Evolutionary conservation across 2,329 filamentous ascomycete species (phyloP).

Genomic region (Nectriaceae sp.): DNA sequence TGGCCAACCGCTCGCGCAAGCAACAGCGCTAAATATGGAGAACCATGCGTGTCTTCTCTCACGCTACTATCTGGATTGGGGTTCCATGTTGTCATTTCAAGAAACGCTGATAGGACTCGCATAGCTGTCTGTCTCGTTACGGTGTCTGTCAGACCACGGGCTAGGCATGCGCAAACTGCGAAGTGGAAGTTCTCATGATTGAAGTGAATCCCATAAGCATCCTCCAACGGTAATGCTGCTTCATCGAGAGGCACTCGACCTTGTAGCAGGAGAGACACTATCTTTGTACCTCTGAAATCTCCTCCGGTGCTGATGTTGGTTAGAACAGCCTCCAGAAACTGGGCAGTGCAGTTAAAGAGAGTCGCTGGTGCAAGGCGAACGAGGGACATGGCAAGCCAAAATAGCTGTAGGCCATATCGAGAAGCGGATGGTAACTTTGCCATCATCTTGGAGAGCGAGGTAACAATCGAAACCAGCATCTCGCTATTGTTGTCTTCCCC

Average conservation of each 20-base stretch:
- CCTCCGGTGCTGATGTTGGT: conserved; percentile 63
- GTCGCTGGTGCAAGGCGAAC: conserved; percentile 62
- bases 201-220: conserved; percentile 67
- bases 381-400: conserved; percentile 70
- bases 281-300: conserved; percentile 59
- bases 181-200: conserved; percentile 66
- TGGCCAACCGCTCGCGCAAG: conserved; percentile 56
- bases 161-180: conserved; percentile 64
- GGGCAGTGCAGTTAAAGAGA: conserved; percentile 67
- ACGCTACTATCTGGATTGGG: conserved; percentile 12
- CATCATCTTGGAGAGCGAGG: conserved; percentile 71
- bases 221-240: conserved; percentile 62
- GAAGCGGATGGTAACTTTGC: conserved; percentile 66
- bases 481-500: conserved; percentile 65
- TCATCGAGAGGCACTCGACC: conserved; percentile 63
- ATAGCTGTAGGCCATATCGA: conserved; percentile 68
- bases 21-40: conserved; percentile 63
- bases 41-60: conserved; percentile 33
- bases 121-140: conserved; percentile 60
- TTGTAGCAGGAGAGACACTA: conserved; percentile 62
- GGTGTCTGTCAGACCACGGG: conserved; percentile 64
- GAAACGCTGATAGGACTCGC: conserved; percentile 62
- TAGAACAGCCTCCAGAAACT: conserved; percentile 65
- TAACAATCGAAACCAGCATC: conserved; percentile 69
- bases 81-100: conserved; percentile 41